Evolutionary conservation across 208 protist genomes (phyloP).

Genomic region (Trypanosoma cruzi): DNA sequence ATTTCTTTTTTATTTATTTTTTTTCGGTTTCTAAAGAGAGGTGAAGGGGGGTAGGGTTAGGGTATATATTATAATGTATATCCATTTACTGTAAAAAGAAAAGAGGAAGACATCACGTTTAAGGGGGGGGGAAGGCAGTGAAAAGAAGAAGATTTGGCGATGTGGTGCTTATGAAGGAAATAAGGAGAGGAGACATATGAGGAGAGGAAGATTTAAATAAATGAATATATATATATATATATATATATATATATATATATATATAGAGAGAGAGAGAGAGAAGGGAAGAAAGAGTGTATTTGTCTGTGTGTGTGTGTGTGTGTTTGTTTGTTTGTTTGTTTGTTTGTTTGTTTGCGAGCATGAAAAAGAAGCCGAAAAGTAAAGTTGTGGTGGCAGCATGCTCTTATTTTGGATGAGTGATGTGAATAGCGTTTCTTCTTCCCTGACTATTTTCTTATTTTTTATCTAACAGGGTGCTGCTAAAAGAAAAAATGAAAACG

Average conservation of each 20-base stretch:
- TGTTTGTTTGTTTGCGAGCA: background rate
- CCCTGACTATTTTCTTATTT: background rate
- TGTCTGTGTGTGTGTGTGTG: background rate
- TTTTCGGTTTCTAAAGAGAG: background rate
- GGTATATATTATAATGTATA: no score
- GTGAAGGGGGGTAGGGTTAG: no score
- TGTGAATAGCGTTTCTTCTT: background rate
- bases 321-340: background rate
- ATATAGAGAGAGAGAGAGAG: slow-evolving; percentile 11
- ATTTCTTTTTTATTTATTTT: slow-evolving; percentile 17
- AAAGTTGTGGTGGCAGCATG: background rate
- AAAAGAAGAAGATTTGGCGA: background rate
- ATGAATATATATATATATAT: slow-evolving; percentile 26
- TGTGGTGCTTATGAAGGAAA: background rate
- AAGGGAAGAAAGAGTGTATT: background rate
- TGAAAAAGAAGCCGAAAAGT: no score
- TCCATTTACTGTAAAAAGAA: no score
- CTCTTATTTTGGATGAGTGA: background rate
- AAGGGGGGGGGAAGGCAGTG: background rate
- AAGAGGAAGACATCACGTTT: no score
- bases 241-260: slow-evolving; percentile 17
- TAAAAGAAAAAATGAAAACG: background rate
- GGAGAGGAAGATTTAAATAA: background rate
- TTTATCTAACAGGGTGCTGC: slow-evolving; percentile 1
- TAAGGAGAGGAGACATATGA: background rate